Evolutionary conservation across 805 yeast genomes (phyloP).

Genomic region (Saccharomycopsis babjevae): DNA sequence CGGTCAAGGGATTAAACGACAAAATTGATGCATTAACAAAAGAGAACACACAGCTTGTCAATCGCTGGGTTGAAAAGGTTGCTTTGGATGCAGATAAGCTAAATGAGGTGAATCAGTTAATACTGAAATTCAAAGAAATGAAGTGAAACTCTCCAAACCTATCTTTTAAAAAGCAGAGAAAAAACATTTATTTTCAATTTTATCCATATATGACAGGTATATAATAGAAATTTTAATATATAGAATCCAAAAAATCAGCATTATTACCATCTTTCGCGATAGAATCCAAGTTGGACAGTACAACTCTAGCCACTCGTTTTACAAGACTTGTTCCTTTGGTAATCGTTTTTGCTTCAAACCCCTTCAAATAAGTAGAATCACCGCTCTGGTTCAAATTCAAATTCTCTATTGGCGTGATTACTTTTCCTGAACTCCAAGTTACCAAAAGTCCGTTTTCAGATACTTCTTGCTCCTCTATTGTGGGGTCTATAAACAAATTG

Average conservation of each 20-base stretch:
- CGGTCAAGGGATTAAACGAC: constrained; percentile 15
- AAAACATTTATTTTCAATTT: background rate
- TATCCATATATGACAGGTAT: background rate
- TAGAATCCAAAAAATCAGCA: constrained; percentile 14
- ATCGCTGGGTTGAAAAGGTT: constrained; percentile 51
- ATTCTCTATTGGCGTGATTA: constrained; percentile 65
- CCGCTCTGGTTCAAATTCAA: constrained; percentile 44
- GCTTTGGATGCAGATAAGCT: constrained; percentile 49
- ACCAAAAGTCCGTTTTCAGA: constrained; percentile 73
- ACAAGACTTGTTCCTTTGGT: constrained; percentile 49
- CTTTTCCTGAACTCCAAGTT: constrained; percentile 58
- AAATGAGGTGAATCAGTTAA: constrained; percentile 35
- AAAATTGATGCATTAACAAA: constrained; percentile 25
- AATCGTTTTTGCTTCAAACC: constrained; percentile 33
- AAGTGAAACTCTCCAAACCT: background rate
- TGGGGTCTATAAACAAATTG: constrained; percentile 69
- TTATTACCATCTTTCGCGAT: constrained; percentile 27
- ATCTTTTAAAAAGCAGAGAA: background rate
- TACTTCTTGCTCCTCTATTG: constrained; percentile 79
- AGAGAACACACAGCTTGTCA: constrained; percentile 43
- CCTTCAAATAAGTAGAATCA: constrained; percentile 33
- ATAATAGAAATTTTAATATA: background rate
- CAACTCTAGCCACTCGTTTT: constrained; percentile 48
- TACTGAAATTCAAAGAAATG: background rate
- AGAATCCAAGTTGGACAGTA: constrained; percentile 47